Evolutionary conservation across 2,329 filamentous ascomycete genomes (phyloP).

Genomic region (Aspergillus ochraceus): DNA sequence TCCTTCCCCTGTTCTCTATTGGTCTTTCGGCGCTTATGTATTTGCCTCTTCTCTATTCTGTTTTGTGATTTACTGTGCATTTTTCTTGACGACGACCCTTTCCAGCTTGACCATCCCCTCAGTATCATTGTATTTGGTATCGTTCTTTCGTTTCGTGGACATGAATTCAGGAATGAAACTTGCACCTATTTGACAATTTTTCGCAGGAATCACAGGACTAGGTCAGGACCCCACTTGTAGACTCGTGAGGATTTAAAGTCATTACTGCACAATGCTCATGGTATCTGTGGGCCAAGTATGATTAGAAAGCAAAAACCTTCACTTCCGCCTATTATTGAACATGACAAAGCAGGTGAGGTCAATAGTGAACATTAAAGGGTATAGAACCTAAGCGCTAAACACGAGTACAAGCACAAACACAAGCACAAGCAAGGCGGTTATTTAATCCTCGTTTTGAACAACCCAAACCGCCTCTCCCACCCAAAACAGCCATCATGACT

Average conservation of each 20-base stretch:
- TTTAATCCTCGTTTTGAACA: slow-evolving; percentile 65
- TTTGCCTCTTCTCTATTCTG: no score
- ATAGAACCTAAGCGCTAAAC: background rate
- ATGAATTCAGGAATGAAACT: background rate
- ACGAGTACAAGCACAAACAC: slow-evolving; percentile 8
- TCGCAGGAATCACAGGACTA: background rate
- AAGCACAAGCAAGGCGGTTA: slow-evolving; percentile 7
- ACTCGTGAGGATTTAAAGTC: no score
- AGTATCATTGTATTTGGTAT: background rate
- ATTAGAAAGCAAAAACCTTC: background rate
- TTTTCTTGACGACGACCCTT: background rate
- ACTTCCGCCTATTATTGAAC: background rate
- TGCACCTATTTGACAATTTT: background rate
- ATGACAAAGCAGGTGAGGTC: background rate
- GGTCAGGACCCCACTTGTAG: background rate
- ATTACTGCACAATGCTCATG: no score
- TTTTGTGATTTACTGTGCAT: background rate
- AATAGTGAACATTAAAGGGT: background rate
- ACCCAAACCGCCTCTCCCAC: slow-evolving; percentile 64
- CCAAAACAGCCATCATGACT: slow-evolving; percentile 41
- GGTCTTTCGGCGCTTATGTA: background rate
- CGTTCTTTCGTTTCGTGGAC: background rate
- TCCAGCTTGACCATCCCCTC: background rate
- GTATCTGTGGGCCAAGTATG: no score
- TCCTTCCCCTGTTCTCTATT: background rate